Base-by-base conservation (phyloP, 2,329 filamentous ascomycete genomes). In the Tolypocladium amazonense region DNA sequence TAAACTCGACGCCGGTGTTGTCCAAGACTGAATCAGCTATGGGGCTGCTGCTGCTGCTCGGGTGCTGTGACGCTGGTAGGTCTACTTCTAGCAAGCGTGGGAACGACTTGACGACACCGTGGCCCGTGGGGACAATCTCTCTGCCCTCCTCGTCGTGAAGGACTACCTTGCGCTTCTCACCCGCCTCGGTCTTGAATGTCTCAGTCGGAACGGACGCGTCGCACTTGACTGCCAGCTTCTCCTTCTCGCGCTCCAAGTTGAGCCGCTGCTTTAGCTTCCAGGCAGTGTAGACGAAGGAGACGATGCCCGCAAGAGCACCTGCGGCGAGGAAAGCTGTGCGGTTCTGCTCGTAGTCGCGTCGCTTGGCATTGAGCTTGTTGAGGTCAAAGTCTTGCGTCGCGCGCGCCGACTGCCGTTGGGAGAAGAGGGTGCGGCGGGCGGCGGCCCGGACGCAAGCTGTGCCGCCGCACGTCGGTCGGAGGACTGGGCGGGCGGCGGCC, bases 101-200 rank as follows among this genome's bases (percentile, higher is more conserved):
- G 70, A 96, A 95, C 58, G 83, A 80, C 1, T 90, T 88, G 4
- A 96, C 84, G n/a, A 86, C 87, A 65, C 80, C 86, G 65, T 92
- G 92, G 18, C 91, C 91, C 0, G 92, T 96, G 20, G 88, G 82
- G 0, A 96, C 87, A 52, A 94, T 78, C 69, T 94, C 89, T 54
- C 82, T 79, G 50, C 88, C 87, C 18, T 88, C 80, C n/a, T 83
- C 81, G 62, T 88, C 85, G 61, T 86, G 86, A 1, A 88, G 72
- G 18, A 88, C 80, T 1, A 84, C 75, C 70, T 83, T 84, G 67
- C 81, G 78, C 70, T 77, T 77, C 62, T 76, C 76, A 41, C 79
- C 79, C 23, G 74, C 76, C 62, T 81, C 76, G 15, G 73, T 77
- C 62, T 74, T 77, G 67, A 83, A 80, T 0, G 76, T 75, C 59